These are phyloP conservation scores for Ophiostoma quercus DNA, from an alignment of 2,329 filamentous ascomycete species.

Conservation along the genomic window DNA sequence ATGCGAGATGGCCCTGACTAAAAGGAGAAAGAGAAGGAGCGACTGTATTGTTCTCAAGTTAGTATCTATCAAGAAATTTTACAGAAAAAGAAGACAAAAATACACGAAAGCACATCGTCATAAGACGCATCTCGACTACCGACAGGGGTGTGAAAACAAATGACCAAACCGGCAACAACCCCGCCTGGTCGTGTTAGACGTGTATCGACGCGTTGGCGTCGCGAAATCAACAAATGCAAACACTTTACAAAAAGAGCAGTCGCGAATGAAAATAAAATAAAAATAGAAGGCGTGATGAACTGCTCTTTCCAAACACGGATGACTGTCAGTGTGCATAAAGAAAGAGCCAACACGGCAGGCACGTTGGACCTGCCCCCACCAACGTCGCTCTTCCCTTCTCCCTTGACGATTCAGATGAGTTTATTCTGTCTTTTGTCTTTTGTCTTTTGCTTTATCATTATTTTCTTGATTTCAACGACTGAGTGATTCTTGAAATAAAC, in stretches of 20 bases:
- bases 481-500: background rate
- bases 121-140: background rate
- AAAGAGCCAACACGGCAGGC: slow-evolving; percentile 3
- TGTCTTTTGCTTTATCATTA: too few relatives aligned
- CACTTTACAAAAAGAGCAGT: background rate
- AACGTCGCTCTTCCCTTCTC: background rate
- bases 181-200: background rate
- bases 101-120: background rate
- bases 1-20: background rate
- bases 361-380: slow-evolving; percentile 10
- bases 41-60: too few relatives aligned
- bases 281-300: background rate
- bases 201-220: slow-evolving; percentile 5
- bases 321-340: background rate
- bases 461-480: too few relatives aligned
- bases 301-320: background rate
- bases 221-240: slow-evolving; percentile 9
- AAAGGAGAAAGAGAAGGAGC: background rate
- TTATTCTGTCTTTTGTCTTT: background rate
- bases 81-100: background rate
- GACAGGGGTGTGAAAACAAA: slow-evolving; percentile 5
- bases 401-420: background rate
- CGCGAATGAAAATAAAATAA: background rate
- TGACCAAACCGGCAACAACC: slow-evolving; percentile 8
- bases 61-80: too few relatives aligned